Conservation (phyloP, 1,284 basidiomycete genomes). For the Sporisorium graminicola region DNA sequence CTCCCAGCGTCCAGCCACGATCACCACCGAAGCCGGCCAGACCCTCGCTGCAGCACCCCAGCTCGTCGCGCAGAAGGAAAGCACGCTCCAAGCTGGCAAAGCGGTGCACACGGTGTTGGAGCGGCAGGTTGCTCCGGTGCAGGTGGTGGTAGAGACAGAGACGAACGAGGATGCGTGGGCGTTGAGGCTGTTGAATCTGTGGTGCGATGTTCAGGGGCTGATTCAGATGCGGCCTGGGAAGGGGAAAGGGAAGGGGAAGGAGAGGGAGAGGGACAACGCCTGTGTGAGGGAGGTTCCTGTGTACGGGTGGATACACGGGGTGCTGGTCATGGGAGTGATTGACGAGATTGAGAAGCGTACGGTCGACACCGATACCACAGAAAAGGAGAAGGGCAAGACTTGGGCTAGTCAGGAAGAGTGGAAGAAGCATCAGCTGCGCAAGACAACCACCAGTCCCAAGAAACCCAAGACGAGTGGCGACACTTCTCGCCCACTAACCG, state of each 20-base stretch:
- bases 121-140: slow-evolving; percentile 77
- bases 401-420: slow-evolving; percentile 59
- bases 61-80: slow-evolving; percentile 42
- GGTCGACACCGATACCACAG: neutral
- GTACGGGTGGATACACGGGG: slow-evolving; percentile 58
- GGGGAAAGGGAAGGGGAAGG: slow-evolving; percentile 13
- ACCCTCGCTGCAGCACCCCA: slow-evolving; percentile 37
- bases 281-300: slow-evolving; percentile 62
- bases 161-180: slow-evolving; percentile 81
- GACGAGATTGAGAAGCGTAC: slow-evolving; percentile 57
- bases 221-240: slow-evolving; percentile 7
- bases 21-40: slow-evolving; percentile 54
- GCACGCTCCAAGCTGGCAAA: slow-evolving; percentile 31
- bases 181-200: slow-evolving; percentile 73
- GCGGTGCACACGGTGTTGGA: slow-evolving; percentile 85
- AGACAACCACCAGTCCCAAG: slow-evolving; percentile 17
- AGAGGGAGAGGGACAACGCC: too few species aligned
- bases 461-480: slow-evolving; percentile 12
- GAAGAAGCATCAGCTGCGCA: slow-evolving; percentile 42
- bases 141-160: slow-evolving; percentile 71
- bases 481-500: slow-evolving; percentile 2
- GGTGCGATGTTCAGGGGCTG: slow-evolving; percentile 34
- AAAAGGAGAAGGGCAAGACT: slow-evolving; percentile 10
- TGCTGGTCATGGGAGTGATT: slow-evolving; percentile 61
- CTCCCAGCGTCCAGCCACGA: slow-evolving; percentile 45